A percentile compares a stretch with the other conserved stretches of the same genome.
phyloP scores from a whole-genome alignment of 2,329 filamentous ascomycete species.

The Diaporthe velutina region DNA sequence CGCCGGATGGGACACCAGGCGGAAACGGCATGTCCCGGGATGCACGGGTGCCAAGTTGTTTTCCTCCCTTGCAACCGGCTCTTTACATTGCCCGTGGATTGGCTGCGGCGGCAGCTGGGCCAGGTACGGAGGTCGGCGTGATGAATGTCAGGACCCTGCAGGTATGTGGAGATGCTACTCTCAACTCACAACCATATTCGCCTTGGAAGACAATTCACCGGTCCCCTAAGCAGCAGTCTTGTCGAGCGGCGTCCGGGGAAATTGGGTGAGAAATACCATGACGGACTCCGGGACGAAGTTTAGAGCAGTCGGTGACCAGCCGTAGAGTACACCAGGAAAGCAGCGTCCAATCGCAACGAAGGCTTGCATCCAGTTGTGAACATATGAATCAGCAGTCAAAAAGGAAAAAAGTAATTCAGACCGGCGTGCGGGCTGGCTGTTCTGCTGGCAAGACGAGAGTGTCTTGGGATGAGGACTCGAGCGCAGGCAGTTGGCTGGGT shows the following conservation, averaged over 20 bases:
- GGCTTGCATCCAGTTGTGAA: background rate
- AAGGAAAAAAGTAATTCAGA: background rate
- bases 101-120: background rate
- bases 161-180: background rate
- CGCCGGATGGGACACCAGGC: conserved; percentile 9
- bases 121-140: background rate
- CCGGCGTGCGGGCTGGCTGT: background rate
- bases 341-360: conserved; percentile 11
- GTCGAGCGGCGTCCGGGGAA: background rate
- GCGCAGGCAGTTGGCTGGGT: conserved; percentile 1
- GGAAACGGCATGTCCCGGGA: conserved; percentile 7
- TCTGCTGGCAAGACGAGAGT: background rate
- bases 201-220: background rate
- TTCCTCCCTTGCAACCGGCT: background rate
- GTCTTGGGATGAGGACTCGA: background rate
- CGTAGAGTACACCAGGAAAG: background rate
- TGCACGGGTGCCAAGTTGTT: conserved; percentile 4
- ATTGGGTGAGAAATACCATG: background rate
- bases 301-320: background rate
- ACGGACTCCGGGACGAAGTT: background rate
- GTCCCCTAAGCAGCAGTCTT: background rate
- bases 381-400: background rate
- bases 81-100: background rate
- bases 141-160: background rate
- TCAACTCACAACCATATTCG: background rate